phyloP scores from a whole-genome alignment of 1,139 yeast species.

The Debaryomyces sp. region DNA sequence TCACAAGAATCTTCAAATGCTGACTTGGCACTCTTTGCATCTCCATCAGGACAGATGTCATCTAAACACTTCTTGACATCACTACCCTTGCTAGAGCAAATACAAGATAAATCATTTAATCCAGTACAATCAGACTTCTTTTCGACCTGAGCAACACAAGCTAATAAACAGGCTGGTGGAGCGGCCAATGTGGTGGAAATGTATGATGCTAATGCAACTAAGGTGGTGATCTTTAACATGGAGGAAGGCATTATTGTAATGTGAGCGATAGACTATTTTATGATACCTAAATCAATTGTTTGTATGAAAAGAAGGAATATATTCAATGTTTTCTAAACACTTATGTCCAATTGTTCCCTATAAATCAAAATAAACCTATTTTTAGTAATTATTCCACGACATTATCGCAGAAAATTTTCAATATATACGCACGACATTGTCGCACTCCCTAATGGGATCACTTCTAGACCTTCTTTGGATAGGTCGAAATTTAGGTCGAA shows the following conservation, averaged over 20 bases:
- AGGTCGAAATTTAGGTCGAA: not conserved
- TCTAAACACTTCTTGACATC: constrained; percentile 63
- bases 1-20: constrained; percentile 60
- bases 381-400: constrained; percentile 6
- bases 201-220: constrained; percentile 54
- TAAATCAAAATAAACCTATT: constrained; percentile 5
- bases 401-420: not conserved
- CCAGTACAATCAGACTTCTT: constrained; percentile 56
- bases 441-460: not conserved
- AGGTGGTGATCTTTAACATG: constrained; percentile 41
- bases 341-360: constrained; percentile 7
- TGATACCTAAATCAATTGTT: constrained; percentile 1
- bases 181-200: constrained; percentile 60
- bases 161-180: constrained; percentile 88
- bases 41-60: constrained; percentile 64
- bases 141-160: constrained; percentile 77
- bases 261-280: constrained; percentile 10
- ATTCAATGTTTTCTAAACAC: not conserved
- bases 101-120: constrained; percentile 64
- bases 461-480: not conserved
- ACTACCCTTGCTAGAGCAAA: constrained; percentile 56
- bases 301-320: not conserved
- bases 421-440: not conserved
- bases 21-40: constrained; percentile 55
- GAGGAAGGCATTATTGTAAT: constrained; percentile 9